A percentile compares a stretch with the other conserved stretches of the same genome.
Conservation (phyloP, 306 rosid species). For the Rosa lucieae region DNA sequence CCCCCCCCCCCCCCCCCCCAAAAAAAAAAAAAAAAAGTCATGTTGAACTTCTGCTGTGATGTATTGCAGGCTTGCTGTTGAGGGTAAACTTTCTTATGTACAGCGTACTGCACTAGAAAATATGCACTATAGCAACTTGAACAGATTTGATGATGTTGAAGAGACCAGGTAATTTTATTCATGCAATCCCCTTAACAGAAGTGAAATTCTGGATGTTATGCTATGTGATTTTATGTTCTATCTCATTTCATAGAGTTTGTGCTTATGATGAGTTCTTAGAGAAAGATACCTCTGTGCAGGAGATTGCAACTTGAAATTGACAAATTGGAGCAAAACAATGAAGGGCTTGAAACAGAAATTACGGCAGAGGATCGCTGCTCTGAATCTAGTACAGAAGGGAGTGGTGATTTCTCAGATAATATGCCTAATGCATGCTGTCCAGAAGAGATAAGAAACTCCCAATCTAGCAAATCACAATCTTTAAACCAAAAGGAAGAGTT, state of each 20-base stretch:
- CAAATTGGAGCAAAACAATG: slow-evolving; percentile 46
- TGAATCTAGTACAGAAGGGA: slow-evolving; percentile 76
- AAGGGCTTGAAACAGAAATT: slow-evolving; percentile 37
- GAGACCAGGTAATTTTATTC: slow-evolving; percentile 69
- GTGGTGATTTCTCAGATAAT: slow-evolving; percentile 39
- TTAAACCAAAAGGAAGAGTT: slow-evolving; percentile 39
- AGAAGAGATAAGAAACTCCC: slow-evolving; percentile 33
- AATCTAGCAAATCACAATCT: slow-evolving; percentile 35
- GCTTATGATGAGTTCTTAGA: background rate
- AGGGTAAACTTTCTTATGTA: slow-evolving; percentile 58
- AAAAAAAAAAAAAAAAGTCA: no score
- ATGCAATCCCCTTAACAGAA: slow-evolving; percentile 18
- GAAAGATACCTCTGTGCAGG: slow-evolving; percentile 46
- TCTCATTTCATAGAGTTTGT: background rate
- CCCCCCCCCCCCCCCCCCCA: no score
- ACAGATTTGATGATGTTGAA: slow-evolving; percentile 70
- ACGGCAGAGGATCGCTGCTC: slow-evolving; percentile 61
- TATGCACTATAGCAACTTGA: slow-evolving; percentile 90
- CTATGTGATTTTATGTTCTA: background rate
- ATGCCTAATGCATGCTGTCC: slow-evolving; percentile 44
- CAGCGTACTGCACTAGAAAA: slow-evolving; percentile 86
- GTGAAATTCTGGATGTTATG: slow-evolving; percentile 16
- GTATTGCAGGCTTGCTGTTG: slow-evolving; percentile 68
- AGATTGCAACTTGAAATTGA: slow-evolving; percentile 67
- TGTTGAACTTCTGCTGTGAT: slow-evolving; percentile 25